Conservation (phyloP, 1,139 yeast species). For the Suhomyces anneliseae region DNA sequence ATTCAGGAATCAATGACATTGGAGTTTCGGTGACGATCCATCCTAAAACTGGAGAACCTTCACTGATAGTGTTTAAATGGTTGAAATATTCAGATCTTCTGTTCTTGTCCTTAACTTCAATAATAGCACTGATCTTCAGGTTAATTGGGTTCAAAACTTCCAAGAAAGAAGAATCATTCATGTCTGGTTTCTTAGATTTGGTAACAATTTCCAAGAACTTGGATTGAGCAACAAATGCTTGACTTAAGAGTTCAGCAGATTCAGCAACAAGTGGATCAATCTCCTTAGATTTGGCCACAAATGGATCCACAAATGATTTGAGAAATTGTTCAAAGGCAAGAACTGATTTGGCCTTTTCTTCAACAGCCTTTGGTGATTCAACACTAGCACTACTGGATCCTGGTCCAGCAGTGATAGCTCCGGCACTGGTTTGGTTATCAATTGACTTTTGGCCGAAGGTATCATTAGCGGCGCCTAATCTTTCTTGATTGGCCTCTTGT, state of each 20-base stretch:
- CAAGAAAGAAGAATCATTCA: slow-evolving; percentile 52
- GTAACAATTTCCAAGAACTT: slow-evolving; percentile 60
- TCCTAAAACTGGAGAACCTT: slow-evolving; percentile 86
- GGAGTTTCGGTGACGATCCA: slow-evolving; percentile 84
- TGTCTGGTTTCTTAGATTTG: slow-evolving; percentile 63
- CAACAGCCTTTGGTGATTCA: slow-evolving; percentile 7
- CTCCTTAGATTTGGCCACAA: slow-evolving; percentile 54
- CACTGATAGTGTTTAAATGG: slow-evolving; percentile 80
- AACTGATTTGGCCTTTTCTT: slow-evolving; percentile 40
- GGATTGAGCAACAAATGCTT: slow-evolving; percentile 63
- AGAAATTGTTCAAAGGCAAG: slow-evolving; percentile 57
- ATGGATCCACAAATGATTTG: slow-evolving; percentile 56
- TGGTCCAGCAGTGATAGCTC: slow-evolving; percentile 6
- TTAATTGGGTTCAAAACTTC: slow-evolving; percentile 71
- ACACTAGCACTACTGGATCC: slow-evolving; percentile 17
- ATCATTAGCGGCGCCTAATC: background rate
- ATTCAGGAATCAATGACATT: slow-evolving; percentile 72
- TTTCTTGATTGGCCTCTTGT: slow-evolving; percentile 43
- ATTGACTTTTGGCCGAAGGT: slow-evolving; percentile 4
- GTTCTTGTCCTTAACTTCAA: slow-evolving; percentile 69
- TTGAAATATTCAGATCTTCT: slow-evolving; percentile 64
- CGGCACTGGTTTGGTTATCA: slow-evolving; percentile 12
- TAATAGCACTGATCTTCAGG: slow-evolving; percentile 56
- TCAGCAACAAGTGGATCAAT: slow-evolving; percentile 66
- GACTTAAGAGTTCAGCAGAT: slow-evolving; percentile 54